Conservation (phyloP, 768 basidiomycete genomes). For the Rhodocollybia butyracea region DNA sequence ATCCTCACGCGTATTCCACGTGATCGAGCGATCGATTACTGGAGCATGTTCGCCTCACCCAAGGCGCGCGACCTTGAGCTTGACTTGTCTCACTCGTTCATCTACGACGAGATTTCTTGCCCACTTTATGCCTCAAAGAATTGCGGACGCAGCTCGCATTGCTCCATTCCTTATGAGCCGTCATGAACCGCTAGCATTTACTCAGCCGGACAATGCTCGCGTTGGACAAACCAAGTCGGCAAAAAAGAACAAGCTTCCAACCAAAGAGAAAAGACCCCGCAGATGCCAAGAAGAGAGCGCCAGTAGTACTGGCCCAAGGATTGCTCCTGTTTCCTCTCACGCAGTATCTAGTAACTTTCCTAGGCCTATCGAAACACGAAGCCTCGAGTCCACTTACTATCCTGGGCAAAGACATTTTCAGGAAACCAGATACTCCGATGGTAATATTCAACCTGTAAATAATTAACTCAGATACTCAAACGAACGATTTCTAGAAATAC, state of each 20-base stretch:
- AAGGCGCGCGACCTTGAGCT: constrained; percentile 5
- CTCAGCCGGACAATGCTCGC: constrained; percentile 49
- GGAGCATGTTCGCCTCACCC: constrained; percentile 3
- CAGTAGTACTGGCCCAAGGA: neutral
- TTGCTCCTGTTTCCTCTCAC: neutral
- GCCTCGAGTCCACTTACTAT: neutral
- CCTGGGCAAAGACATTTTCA: neutral
- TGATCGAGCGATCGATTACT: neutral
- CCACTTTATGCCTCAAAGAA: constrained; percentile 24
- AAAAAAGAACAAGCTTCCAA: constrained; percentile 36
- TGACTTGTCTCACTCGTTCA: neutral
- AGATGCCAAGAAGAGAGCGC: constrained; percentile 39
- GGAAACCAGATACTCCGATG: constrained; percentile 3
- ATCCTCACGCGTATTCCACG: too few species aligned
- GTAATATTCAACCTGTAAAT: constrained; percentile 18
- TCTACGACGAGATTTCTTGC: constrained; percentile 6
- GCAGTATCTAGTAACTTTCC: neutral
- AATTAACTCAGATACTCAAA: neutral
- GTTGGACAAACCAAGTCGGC: constrained; percentile 42
- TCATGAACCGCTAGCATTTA: constrained; percentile 47
- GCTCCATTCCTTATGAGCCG: constrained; percentile 57
- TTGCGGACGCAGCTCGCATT: constrained; percentile 48
- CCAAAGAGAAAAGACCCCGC: constrained; percentile 33
- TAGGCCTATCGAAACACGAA: neutral
- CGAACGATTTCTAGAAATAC: constrained; percentile 22